Evolutionary conservation across 1,284 basidiomycete species (phyloP).

Genomic region (Dichomitus squalens): DNA sequence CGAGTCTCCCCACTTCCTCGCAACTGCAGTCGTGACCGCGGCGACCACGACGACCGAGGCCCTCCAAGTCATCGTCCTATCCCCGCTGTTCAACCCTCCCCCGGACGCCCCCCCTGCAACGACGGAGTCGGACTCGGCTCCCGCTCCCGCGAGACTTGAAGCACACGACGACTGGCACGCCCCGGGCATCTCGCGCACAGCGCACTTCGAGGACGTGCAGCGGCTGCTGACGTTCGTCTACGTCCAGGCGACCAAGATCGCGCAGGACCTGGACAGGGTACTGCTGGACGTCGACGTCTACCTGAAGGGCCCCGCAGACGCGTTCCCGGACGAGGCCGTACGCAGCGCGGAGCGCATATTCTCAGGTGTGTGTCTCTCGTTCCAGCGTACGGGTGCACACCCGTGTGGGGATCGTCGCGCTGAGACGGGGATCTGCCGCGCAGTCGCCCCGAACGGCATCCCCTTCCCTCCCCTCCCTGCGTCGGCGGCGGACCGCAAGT

Average conservation of each 20-base stretch:
- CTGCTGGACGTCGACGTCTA: slow-evolving; percentile 74
- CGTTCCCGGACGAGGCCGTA: slow-evolving; percentile 40
- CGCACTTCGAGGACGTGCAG: slow-evolving; percentile 62
- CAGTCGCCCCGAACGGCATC: slow-evolving; percentile 20
- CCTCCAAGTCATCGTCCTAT: slow-evolving; percentile 66
- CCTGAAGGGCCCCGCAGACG: slow-evolving; percentile 50
- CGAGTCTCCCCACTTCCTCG: slow-evolving; percentile 54
- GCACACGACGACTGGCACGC: neutral
- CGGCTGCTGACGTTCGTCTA: slow-evolving; percentile 72
- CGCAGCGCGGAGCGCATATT: slow-evolving; percentile 29
- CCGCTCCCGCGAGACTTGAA: too few relatives aligned
- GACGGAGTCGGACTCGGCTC: too few relatives aligned
- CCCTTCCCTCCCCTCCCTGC: slow-evolving; percentile 11
- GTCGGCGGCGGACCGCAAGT: slow-evolving; percentile 7
- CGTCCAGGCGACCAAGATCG: slow-evolving; percentile 70
- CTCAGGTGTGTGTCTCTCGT: slow-evolving; percentile 25
- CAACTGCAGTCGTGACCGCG: slow-evolving; percentile 52
- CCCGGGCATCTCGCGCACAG: slow-evolving; percentile 49
- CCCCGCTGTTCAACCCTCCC: slow-evolving; percentile 48
- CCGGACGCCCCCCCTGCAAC: neutral
- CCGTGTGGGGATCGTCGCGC: too few relatives aligned
- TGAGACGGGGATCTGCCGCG: neutral
- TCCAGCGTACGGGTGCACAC: too few relatives aligned
- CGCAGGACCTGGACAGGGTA: slow-evolving; percentile 65
- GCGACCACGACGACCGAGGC: slow-evolving; percentile 45